These are phyloP conservation scores for Cercophora scortea DNA, from an alignment of 495 filamentous ascomycete species.

Conservation along the genomic window DNA sequence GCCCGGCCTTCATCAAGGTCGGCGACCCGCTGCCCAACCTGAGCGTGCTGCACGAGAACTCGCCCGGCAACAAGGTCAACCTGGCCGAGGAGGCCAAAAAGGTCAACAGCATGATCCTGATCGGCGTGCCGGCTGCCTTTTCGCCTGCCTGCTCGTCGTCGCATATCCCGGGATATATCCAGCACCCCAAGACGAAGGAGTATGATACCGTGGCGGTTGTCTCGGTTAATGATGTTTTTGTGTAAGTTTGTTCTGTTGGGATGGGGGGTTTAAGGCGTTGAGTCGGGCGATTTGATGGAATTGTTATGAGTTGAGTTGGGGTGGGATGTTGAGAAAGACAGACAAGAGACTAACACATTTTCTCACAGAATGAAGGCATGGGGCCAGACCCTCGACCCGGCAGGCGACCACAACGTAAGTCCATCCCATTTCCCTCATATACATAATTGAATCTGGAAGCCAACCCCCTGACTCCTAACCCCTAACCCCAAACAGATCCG, in stretches of 20 bases:
- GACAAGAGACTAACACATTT: constrained; percentile 6
- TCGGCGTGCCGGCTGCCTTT: constrained; percentile 89
- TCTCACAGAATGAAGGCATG: constrained; percentile 73
- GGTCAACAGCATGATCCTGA: constrained; percentile 61
- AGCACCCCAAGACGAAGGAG: constrained; percentile 60
- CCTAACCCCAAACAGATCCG: constrained; percentile 51
- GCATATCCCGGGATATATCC: constrained; percentile 78
- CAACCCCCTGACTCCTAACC: background rate
- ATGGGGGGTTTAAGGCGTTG: no score
- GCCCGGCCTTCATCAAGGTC: constrained; percentile 42
- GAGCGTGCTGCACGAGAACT: constrained; percentile 53
- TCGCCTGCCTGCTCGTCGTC: constrained; percentile 69
- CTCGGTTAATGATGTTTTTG: constrained; percentile 91
- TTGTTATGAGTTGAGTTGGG: no score
- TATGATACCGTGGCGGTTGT: constrained; percentile 81
- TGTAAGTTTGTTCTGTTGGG: constrained; percentile 46
- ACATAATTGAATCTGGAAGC: background rate
- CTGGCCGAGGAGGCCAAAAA: constrained; percentile 63
- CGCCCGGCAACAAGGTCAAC: constrained; percentile 76
- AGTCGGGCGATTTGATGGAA: no score
- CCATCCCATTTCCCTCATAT: background rate
- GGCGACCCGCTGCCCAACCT: constrained; percentile 57
- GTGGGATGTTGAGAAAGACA: no score
- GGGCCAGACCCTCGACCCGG: constrained; percentile 65
- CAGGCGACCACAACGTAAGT: constrained; percentile 65